Evolutionary conservation across 108 stramenopile species (phyloP).

Genomic region (Nannochloropsis gaditana): DNA sequence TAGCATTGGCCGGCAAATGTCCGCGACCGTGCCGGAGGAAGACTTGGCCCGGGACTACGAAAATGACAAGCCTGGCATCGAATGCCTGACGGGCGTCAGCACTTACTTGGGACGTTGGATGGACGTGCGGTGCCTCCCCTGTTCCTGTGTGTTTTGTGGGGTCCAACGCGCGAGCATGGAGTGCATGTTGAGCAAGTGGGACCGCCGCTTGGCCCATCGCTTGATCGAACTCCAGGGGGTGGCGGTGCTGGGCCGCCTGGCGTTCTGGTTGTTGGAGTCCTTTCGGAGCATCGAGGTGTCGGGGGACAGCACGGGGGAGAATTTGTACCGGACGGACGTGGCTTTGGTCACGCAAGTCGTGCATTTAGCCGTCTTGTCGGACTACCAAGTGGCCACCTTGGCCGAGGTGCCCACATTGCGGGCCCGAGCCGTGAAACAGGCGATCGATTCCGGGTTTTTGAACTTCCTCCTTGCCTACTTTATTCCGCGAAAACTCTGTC

Average conservation of each 20-base stretch:
- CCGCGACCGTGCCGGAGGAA: background rate
- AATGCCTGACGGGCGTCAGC: background rate
- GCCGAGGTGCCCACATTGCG: background rate
- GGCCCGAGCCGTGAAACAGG: background rate
- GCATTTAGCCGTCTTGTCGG: background rate
- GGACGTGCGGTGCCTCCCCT: background rate
- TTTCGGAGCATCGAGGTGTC: background rate
- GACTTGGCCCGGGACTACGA: background rate
- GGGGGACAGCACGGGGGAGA: background rate
- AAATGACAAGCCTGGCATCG: background rate
- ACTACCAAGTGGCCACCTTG: background rate
- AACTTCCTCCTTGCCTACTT: background rate
- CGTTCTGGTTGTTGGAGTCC: background rate
- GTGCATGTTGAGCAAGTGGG: background rate
- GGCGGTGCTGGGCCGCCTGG: background rate
- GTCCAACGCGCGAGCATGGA: background rate
- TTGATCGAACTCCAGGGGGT: background rate
- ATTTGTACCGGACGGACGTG: constrained; percentile 8
- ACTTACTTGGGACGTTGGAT: background rate
- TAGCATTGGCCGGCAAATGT: background rate
- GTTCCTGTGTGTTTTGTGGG: background rate
- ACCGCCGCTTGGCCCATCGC: background rate
- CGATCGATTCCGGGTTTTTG: constrained; percentile 5
- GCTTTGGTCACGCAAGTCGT: constrained; percentile 4
- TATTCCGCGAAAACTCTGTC: background rate